Base-by-base conservation (phyloP, 257 asterid genomes). In the Solanum ossicruentum region DNA sequence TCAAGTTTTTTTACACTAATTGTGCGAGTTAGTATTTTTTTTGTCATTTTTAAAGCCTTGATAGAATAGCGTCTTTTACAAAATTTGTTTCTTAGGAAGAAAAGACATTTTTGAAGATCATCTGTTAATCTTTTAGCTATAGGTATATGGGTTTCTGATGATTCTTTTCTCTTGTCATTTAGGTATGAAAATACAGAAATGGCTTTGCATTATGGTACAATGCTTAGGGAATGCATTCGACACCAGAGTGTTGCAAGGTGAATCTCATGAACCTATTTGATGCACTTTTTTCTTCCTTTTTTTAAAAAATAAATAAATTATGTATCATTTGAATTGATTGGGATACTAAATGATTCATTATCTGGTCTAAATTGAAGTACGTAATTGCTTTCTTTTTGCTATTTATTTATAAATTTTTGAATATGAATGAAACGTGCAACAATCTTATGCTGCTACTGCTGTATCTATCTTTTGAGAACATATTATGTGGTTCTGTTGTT, bases 141-240 rank as follows among this genome's bases (percentile, higher is more conserved):
- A 49, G 85, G 87, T 82, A 66, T 85, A 69, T 20, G 84, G 82
- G 18, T 85, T 84, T 85, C 70, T 69, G 84, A 26, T 73, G 84
- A 67, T 23, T 87, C 85, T 86, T 21, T 23, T 82, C 2, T 85
- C 86, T 78, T 79, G 56, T 43, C 57, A 8, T 83, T 86, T 89
- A 97, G 99, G 80, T 97, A 94, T 71, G 99, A 92, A 77, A 90
- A 92, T 84, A 83, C 88, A 36, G 99, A 97, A 28, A 86, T 97
- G 95, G 98, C 99, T 86, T 92, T 97, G 88, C 99, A 95, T 78
- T 97, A 95, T 84, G 99, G 99, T 84, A 90, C 98, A 84, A 95
- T 97, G 98, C 82, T 95, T 87, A 93, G 98, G 92, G 99, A 97
- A 84, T 97, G 99, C 93, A 97, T 97, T 86, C 98, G 99, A 57